These are phyloP conservation scores for Bondarzewia mesenterica DNA, from an alignment of 1,284 basidiomycete genomes.

Conservation along the genomic window DNA sequence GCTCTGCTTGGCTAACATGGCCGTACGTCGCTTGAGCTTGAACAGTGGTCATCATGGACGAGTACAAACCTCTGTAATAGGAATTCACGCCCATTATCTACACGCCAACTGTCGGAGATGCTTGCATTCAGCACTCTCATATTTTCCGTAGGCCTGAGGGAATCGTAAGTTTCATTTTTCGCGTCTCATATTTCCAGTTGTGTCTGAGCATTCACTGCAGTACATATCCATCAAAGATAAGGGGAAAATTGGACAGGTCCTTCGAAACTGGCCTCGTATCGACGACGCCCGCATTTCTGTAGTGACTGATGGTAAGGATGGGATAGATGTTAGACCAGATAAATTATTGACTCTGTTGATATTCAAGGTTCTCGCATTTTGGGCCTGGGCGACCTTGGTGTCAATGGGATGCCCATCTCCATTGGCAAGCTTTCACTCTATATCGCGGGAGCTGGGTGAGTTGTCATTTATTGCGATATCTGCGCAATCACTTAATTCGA, in stretches of 20 bases:
- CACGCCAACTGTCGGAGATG: conserved; percentile 89
- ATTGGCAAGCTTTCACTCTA: conserved; percentile 93
- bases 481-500: neutral
- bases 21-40: conserved; percentile 23
- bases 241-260: conserved; percentile 63
- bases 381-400: conserved; percentile 85
- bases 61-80: conserved; percentile 14
- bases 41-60: neutral
- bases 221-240: conserved; percentile 86
- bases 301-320: conserved; percentile 70
- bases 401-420: conserved; percentile 89
- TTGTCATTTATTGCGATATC: neutral
- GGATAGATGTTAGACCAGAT: neutral
- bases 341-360: no score
- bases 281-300: conserved; percentile 77
- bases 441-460: conserved; percentile 78
- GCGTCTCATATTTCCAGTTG: neutral
- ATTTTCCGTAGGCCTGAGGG: conserved; percentile 81
- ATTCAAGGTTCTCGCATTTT: conserved; percentile 75
- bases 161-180: conserved; percentile 30
- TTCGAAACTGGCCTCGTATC: conserved; percentile 71
- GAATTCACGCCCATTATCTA: conserved; percentile 85
- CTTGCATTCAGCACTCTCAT: conserved; percentile 78
- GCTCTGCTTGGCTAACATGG: conserved; percentile 58
- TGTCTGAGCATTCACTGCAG: conserved; percentile 24